Conservation (phyloP, 2,329 filamentous ascomycete genomes). For the Blastomyces silverae region DNA sequence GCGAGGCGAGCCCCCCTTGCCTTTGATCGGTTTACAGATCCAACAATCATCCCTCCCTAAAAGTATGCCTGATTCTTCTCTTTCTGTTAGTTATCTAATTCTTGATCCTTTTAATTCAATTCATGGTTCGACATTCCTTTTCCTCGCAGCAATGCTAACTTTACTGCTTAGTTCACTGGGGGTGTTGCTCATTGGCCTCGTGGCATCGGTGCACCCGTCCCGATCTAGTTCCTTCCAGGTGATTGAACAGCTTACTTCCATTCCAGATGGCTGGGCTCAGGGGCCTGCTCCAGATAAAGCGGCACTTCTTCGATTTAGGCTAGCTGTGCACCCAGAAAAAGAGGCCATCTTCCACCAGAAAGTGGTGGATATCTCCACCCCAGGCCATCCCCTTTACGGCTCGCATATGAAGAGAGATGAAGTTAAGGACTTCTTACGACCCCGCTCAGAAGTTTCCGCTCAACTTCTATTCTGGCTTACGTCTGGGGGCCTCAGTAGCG, state of each 20-base stretch:
- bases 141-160: neutral
- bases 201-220: neutral
- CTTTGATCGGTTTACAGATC: neutral
- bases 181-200: neutral
- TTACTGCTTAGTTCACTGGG: neutral
- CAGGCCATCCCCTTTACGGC: slow-evolving; percentile 53
- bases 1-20: neutral
- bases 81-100: neutral
- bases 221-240: neutral
- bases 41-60: neutral
- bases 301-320: neutral
- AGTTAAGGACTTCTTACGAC: slow-evolving; percentile 49
- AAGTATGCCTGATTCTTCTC: neutral
- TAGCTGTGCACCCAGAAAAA: slow-evolving; percentile 6
- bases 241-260: neutral
- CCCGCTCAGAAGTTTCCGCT: slow-evolving; percentile 43
- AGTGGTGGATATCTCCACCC: slow-evolving; percentile 47
- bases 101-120: neutral
- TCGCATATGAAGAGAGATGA: slow-evolving; percentile 55
- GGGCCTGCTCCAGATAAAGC: neutral
- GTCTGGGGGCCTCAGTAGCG: slow-evolving; percentile 42
- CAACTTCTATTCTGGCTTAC: slow-evolving; percentile 52
- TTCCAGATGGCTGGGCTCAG: slow-evolving; percentile 11
- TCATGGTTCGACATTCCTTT: no score
- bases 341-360: slow-evolving; percentile 1